Base-by-base conservation (phyloP, 2,329 filamentous ascomycete species). In the Xylariaceae sp. region DNA sequence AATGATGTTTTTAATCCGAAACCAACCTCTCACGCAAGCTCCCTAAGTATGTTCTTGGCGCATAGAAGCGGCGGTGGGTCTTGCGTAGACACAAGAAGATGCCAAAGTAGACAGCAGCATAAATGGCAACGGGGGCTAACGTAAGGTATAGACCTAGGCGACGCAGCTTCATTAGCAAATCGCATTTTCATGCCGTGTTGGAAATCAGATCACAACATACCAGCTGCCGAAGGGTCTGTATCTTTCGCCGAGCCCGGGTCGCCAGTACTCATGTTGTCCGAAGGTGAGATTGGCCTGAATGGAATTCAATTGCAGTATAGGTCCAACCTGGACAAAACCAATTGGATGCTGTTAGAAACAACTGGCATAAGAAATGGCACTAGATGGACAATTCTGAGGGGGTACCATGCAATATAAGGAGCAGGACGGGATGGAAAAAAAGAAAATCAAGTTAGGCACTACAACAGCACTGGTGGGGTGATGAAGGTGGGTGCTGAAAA, bases 41-140 rank as follows among this genome's bases (percentile, higher is more conserved):
- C 37, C 73, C 73, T 6, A 76, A 57, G 47, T 76, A 76, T 3
- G 73, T 75, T 56, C 73, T 65, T 3, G 73, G 73, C 3, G 72
- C 73, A 63, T 76, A 76, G 60, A 62, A 76, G 37, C 73, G 69
- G 32, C 66, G 64, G 42, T 74, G 64, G 49, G 64, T 73, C 55
- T 59, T 69, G 17, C 73, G 67, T 32, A 76, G 57, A 46, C 71
- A 37, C 45, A 76, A 53, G 62, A 76, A 76, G 54, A 75, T 60
- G 36, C 55, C 33, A 8, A 76, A 39, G 59, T 74, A 73, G 34
- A 68, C 48, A 35, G 45, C 66, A 5, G 73, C 67, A 20, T 60
- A 44, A 22, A 69, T 25, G 17, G 63, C 61, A 23, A 69, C 63
- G 7, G 71, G 71, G 4, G 51, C 67, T 40, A 74, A 47, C 12